Base-by-base conservation (phyloP, 2,329 filamentous ascomycete genomes). In the Fusarium brachygibbosum region DNA sequence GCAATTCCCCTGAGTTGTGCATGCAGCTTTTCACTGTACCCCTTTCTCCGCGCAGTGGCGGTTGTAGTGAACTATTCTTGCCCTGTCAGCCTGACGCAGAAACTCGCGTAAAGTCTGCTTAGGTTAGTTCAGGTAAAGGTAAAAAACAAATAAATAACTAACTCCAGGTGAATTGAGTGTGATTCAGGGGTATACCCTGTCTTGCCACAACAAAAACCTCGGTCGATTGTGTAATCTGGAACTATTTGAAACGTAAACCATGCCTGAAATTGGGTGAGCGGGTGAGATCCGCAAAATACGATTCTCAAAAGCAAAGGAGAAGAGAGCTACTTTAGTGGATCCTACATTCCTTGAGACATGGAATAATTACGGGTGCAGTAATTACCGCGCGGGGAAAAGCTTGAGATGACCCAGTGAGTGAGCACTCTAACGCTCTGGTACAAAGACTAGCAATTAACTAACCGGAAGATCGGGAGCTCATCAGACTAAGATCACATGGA, bases 381-480 rank as follows among this genome's bases (percentile, higher is more conserved):
- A 51, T 51, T 40, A 40, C 32, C 48, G 48, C 34, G 48, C 34
- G 48, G 48, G 46, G 52, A 25, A 35, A 28, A 23, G 14, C n/a
- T 28, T 29, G 42, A 25, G n/a, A 28, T 21, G 23, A n/a, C 16
- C 45, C 29, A 25, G 21, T 28, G 17, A 44, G 17, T 44, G 41
- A 44, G 41, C 46, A 23, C 31, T 34, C 19, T 49, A 25, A 25
- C 38, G 38, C 21, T 25, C 14, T 37, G 19, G 46, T 49, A 19
- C 21, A 19, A 7, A 25, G 46, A 35, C 32, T 28, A 40, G 28
- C n/a, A 11, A 19, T 19, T 8, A 28, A 35, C 34, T 34, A 45
- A 34, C 37, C 35, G 54, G 61, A 38, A 46, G 53, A 66, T 65
- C 53, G 62, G 62, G 31, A 32, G 19, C 7, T 31, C 42, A 31